Evolutionary conservation across 169 alveolate species (phyloP), one percentile per base, ranked within the genome.

Genomic region (Toxoplasma gondii): DNA sequence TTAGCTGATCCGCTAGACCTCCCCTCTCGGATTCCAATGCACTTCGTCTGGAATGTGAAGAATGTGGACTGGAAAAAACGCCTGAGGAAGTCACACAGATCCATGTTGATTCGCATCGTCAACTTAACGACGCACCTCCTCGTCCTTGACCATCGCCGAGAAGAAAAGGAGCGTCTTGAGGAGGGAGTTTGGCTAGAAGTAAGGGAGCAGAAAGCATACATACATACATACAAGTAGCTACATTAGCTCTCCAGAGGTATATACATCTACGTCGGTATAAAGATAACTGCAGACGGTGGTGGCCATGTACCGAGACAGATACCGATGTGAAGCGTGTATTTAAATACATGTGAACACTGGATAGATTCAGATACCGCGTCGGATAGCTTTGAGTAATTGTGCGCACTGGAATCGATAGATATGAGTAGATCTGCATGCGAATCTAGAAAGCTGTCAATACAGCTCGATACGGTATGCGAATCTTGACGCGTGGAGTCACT

Each of bases 101-200:
- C 98, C n/a, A 80, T 97, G 5, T 81, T 96, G 83, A 96, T 97
- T 34, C 95, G 98, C 53, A 97, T 97, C 24, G 97, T 97, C 34
- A 97, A 97, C 93, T 91, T 97, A 74, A 97, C 98, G 36, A 95
- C 97, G 38, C 80, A 78, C 84, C 36, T n/a, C 0, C 83, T 91
- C 36, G 45, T 91, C 24, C 84, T 91, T 12, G 91, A 91, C 70
- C 90, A 4, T 29, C 64, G 54, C 4, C 54, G 74, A 53, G 81
- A 45, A 12, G 86, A 81, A 36, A 24, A 36, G 38, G 53, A 84
- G 53, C 94, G 92, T 38, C 88, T 90, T n/a, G 96, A 91, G 31
- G 95, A 95, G 49, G 94, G 96, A 24, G 54, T 92, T 31, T 92
- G 94, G 94, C 70, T 92, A 10, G 94, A 92, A 78, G 94, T 92